phyloP scores from a whole-genome alignment of 1,284 basidiomycete genomes.

The Apiotrichum gracile region DNA sequence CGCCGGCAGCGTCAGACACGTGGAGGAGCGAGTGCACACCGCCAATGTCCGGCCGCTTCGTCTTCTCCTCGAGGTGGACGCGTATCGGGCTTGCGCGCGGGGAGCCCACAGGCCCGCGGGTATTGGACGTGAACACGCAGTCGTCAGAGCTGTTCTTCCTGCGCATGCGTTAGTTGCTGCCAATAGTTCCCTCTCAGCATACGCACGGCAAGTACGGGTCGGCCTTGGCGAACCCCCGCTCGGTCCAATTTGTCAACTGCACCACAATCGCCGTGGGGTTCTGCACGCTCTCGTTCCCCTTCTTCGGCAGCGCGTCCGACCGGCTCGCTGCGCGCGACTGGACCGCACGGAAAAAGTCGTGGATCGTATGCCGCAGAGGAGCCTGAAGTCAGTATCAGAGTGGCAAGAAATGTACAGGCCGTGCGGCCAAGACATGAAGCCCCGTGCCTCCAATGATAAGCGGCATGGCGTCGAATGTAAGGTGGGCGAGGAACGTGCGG shows the following conservation, averaged over 20 bases:
- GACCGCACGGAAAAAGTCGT: constrained; percentile 34
- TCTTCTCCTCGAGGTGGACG: background rate
- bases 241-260: constrained; percentile 40
- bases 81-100: background rate
- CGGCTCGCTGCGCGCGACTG: constrained; percentile 18
- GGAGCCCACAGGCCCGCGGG: no score
- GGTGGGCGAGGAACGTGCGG: no score
- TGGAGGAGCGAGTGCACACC: constrained; percentile 14
- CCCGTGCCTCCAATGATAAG: no score
- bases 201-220: constrained; percentile 37
- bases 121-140: background rate
- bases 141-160: background rate
- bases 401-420: background rate
- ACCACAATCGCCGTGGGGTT: constrained; percentile 26
- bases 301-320: background rate
- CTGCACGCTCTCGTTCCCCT: background rate
- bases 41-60: constrained; percentile 1
- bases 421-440: no score
- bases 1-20: background rate
- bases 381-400: constrained; percentile 22
- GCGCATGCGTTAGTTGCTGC: background rate
- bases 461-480: no score
- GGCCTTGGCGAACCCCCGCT: constrained; percentile 35
- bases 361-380: constrained; percentile 28
- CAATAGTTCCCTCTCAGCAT: background rate